Evolutionary conservation across 23 red algal genomes (phyloP), one percentile per base, ranked within the genome.

Genomic region (Gracilaria gracilis): DNA sequence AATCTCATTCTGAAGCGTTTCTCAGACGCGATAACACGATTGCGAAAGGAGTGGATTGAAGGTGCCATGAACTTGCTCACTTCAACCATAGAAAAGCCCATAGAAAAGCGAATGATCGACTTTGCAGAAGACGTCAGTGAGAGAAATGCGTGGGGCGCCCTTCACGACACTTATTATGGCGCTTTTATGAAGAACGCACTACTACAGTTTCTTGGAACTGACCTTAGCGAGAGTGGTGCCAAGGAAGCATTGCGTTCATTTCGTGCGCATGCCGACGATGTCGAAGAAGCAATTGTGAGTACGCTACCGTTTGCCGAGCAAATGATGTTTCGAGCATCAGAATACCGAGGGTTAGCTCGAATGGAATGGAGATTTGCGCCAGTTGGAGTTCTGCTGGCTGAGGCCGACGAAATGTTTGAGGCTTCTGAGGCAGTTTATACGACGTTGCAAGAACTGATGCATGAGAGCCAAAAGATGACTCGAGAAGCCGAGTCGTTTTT

Each of bases 401-500:
- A 80, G 17, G 87, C 73, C 12, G 48, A 67, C 57, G 34, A 58
- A 34, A 35, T 80, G 31, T 23, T 81, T 74, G 62, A 90, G n/a
- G 44, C 71, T 23, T 51, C 87, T 7, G 73, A 90, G 29, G 61
- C 32, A 19, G 50, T 90, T 2, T 90, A 81, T 47, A 24, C n/a
- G n/a, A 37, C 54, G 16, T 40, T 90, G 5, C 48, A 75, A 42
- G 38, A 90, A 50, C 49, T 81, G 6, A 81, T 64, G 54, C 29
- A 62, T 32, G 87, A 79, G 50, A 90, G 71, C 53, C 70, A 90
- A 90, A 64, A 38, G 28, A 79, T 90, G 55, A 44, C 73, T 3
- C 57, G 74, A 33, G 71, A 90, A 59, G 74, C 87, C 14, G 87
- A 90, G 61, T 74, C 87, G 32, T 90, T 90, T 81, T 64, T 90